Percentiles rank a stretch among this genome's conserved stretches.
Conservation (phyloP, 1,284 basidiomycete species). For the Heimioporus retisporus region DNA sequence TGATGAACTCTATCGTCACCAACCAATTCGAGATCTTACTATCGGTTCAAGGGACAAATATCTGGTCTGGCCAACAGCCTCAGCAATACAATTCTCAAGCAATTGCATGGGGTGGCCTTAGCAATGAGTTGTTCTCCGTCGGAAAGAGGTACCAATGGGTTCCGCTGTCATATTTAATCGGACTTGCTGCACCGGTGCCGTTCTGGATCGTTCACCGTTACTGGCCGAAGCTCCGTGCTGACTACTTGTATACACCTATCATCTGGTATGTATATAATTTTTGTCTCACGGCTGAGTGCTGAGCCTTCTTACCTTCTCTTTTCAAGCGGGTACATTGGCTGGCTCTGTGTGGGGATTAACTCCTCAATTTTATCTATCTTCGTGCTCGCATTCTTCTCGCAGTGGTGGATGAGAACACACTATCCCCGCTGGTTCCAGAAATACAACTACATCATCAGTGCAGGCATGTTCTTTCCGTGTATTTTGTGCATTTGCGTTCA, state of each 20-base stretch:
- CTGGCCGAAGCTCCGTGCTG: constrained; percentile 52
- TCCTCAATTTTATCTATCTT: constrained; percentile 53
- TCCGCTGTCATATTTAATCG: constrained; percentile 63
- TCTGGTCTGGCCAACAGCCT: constrained; percentile 71
- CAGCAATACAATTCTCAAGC: constrained; percentile 72
- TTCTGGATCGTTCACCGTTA: constrained; percentile 65
- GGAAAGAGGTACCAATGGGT: constrained; percentile 67
- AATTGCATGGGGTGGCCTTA: constrained; percentile 74
- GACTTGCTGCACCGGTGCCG: constrained; percentile 61
- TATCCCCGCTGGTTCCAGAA: constrained; percentile 66
- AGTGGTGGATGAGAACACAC: constrained; percentile 66
- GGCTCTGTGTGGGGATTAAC: constrained; percentile 56
- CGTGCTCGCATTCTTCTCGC: constrained; percentile 61
- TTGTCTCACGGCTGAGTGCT: no score
- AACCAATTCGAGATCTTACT: constrained; percentile 61
- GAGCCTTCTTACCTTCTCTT: background rate
- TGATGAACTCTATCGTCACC: constrained; percentile 71
- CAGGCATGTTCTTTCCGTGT: constrained; percentile 38
- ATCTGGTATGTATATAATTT: constrained; percentile 43
- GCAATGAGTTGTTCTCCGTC: constrained; percentile 64
- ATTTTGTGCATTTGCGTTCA: background rate
- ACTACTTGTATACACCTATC: constrained; percentile 58
- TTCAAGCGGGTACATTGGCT: no score
- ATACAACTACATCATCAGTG: constrained; percentile 60
- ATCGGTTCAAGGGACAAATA: constrained; percentile 60